Conservation (phyloP, 1,139 yeast species). For the Taphrina flavorubra region DNA sequence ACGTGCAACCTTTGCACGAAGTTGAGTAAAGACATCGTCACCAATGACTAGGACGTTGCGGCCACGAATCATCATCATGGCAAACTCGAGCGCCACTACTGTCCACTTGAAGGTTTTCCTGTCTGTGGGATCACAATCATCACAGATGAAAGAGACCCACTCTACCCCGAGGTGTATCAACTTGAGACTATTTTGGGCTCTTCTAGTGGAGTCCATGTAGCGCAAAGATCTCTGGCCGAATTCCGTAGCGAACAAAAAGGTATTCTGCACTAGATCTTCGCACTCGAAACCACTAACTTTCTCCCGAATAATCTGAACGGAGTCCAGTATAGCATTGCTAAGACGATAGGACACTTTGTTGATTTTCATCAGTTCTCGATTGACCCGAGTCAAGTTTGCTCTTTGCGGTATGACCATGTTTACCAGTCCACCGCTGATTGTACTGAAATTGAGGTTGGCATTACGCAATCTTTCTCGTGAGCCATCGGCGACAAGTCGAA, state of each 20-base stretch:
- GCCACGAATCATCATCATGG: constrained; percentile 93
- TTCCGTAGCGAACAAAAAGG: constrained; percentile 82
- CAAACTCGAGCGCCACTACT: constrained; percentile 91
- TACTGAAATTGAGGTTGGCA: constrained; percentile 56
- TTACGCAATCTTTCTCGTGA: constrained; percentile 59
- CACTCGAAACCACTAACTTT: constrained; percentile 62
- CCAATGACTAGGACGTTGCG: constrained; percentile 81
- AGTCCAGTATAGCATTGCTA: constrained; percentile 69
- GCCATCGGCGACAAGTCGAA: constrained; percentile 72
- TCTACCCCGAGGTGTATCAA: constrained; percentile 78
- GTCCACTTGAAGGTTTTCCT: constrained; percentile 93
- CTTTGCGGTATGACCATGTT: constrained; percentile 64
- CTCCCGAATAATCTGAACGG: constrained; percentile 62
- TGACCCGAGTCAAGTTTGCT: constrained; percentile 75
- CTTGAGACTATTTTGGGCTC: constrained; percentile 72
- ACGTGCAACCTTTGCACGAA: constrained; percentile 86
- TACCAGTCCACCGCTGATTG: constrained; percentile 61
- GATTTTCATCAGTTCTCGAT: constrained; percentile 71
- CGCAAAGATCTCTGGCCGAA: constrained; percentile 65
- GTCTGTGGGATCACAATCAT: constrained; percentile 93
- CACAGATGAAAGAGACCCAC: constrained; percentile 92
- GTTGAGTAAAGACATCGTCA: constrained; percentile 72
- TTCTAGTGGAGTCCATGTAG: constrained; percentile 61
- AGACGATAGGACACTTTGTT: constrained; percentile 72
- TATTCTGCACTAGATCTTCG: constrained; percentile 77